Percentiles rank a stretch among this genome's conserved stretches.
Evolutionary conservation across 2,329 filamentous ascomycete genomes (phyloP).

Genomic region (Pseudocercospora vitis): DNA sequence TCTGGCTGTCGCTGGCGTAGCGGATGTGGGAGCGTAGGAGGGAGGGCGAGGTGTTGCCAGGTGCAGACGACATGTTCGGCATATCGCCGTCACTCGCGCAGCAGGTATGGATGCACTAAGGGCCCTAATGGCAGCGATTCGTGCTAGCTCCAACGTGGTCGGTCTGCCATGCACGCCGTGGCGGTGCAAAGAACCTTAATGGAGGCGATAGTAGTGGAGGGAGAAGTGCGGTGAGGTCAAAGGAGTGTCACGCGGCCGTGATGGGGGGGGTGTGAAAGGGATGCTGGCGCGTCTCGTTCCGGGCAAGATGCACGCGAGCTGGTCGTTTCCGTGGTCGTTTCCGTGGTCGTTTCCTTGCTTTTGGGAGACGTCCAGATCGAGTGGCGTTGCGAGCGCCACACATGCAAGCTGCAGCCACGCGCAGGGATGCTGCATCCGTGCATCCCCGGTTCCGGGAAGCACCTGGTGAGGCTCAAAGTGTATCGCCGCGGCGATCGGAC

Average conservation of each 20-base stretch:
- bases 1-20: slow-evolving; percentile 26
- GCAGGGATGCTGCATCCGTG: no score
- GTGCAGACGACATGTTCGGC: not conserved
- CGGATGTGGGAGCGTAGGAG: slow-evolving; percentile 21
- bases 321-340: no score
- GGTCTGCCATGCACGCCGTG: not conserved
- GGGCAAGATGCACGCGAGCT: no score
- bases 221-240: not conserved
- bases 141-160: not conserved
- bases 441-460: no score
- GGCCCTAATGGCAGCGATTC: not conserved
- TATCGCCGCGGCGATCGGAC: no score
- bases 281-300: no score
- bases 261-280: no score
- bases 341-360: no score
- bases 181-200: not conserved
- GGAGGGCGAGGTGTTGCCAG: slow-evolving; percentile 8
- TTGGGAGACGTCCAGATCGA: no score
- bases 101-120: not conserved
- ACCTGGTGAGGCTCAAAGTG: no score
- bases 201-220: not conserved
- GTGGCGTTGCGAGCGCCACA: no score
- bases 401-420: no score
- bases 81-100: not conserved
- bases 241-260: not conserved